phyloP scores from a whole-genome alignment of 495 filamentous ascomycete species.

The Elaphomyces granulatus region DNA sequence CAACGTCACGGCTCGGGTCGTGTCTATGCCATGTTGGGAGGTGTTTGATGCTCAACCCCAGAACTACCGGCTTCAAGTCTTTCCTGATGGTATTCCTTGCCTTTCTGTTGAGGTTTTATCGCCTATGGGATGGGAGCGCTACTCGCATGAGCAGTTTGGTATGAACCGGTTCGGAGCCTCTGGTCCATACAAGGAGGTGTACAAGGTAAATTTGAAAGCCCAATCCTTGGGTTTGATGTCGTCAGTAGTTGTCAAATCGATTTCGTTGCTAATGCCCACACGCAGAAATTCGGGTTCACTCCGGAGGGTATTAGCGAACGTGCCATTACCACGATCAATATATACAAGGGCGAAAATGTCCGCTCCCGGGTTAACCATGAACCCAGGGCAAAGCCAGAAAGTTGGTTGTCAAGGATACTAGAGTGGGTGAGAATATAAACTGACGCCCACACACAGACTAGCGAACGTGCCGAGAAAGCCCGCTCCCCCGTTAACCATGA shows the following conservation, averaged over 20 bases:
- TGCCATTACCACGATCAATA: conserved; percentile 76
- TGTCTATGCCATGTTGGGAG: conserved; percentile 94
- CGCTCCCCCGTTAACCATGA: no score
- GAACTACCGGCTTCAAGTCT: conserved; percentile 79
- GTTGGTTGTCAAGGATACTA: no score
- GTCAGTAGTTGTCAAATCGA: no score
- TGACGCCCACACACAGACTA: no score
- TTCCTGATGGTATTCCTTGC: conserved; percentile 89
- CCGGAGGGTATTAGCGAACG: conserved; percentile 93
- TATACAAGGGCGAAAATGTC: conserved; percentile 86
- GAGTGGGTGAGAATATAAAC: no score
- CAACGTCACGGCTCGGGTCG: conserved; percentile 76
- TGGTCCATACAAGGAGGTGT: conserved; percentile 94
- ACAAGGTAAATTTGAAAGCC: conserved; percentile 73
- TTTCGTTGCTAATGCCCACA: not conserved
- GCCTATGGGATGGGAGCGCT: conserved; percentile 93
- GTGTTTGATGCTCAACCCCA: conserved; percentile 90
- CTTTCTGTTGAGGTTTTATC: conserved; percentile 89
- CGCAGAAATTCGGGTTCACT: conserved; percentile 96
- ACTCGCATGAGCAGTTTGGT: conserved; percentile 97
- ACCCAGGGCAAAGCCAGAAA: no score
- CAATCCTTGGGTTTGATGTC: no score
- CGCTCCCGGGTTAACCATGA: conserved; percentile 93
- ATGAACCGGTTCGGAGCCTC: conserved; percentile 97
- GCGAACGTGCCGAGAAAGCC: no score